phyloP scores from a whole-genome alignment of 1,284 basidiomycete genomes.

The Ganoderma multipileum region DNA sequence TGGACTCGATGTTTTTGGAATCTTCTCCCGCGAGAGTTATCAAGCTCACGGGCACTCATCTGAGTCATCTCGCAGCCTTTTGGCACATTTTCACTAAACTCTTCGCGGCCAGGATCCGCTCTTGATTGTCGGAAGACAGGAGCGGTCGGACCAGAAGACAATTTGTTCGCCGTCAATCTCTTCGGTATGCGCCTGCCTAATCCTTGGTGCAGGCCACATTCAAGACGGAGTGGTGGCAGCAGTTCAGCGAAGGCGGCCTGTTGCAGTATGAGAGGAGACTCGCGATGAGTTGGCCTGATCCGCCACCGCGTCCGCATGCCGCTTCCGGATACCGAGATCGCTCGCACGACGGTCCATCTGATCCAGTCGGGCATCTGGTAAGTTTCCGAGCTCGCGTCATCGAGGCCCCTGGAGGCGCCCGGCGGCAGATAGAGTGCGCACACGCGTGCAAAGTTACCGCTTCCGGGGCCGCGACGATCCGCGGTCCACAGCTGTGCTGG shows the following conservation, averaged over 20 bases:
- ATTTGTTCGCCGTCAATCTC: background rate
- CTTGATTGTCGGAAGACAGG: background rate
- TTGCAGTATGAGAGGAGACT: constrained; percentile 5
- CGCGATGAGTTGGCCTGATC: background rate
- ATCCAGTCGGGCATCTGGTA: background rate
- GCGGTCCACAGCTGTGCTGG: constrained; percentile 24
- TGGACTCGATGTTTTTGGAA: background rate
- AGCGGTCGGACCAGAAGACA: background rate
- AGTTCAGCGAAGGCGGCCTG: background rate
- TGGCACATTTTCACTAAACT: background rate
- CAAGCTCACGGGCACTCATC: background rate
- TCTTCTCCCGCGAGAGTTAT: constrained; percentile 26
- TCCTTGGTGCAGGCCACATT: background rate
- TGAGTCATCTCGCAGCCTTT: background rate
- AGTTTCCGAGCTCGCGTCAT: background rate
- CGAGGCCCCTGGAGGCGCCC: constrained; percentile 15
- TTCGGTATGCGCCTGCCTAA: background rate
- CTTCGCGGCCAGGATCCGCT: background rate
- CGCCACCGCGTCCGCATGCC: background rate
- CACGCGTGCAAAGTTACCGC: constrained; percentile 11
- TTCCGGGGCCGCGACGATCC: constrained; percentile 22
- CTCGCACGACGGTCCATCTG: background rate
- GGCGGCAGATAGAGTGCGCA: constrained; percentile 22
- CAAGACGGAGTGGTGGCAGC: background rate
- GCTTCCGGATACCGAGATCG: background rate